Evolutionary conservation across 768 basidiomycete genomes (phyloP), one percentile per base, ranked within the genome.

Genomic region (Symmetrospora coprosmae): DNA sequence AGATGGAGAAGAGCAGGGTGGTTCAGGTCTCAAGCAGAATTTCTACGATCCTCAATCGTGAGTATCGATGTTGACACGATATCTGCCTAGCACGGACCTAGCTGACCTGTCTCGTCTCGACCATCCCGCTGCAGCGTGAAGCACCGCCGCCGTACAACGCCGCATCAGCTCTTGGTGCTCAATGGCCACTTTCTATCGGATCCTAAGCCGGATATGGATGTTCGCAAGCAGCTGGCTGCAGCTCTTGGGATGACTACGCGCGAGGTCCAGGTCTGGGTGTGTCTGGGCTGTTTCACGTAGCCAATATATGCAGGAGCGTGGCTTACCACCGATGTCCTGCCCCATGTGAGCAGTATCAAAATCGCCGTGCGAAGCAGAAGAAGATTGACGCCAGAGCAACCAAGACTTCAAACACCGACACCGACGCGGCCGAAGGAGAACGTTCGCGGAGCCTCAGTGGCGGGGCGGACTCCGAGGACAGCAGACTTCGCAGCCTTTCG

Each of bases 161-260:
- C 82, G 33, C 77, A 81, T 21, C 92, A 97, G 75, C 82, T 94
- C 69, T 83, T 83, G 73, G 80, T 87, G 66, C 81, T 97, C 66
- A 90, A 96, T 72, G 77, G 79, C 61, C 78, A 89, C 66, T 97
- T 92, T 73, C 81, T 80, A 67, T 77, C 79, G 66, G 88, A 89
- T 74, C 87, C 87, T 58, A 97, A 97, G 72, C 92, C 92, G 16
- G 90, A 89, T 72, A 73, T 72, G 48, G 62, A 78, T 5, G 75
- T 85, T 35, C 79, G 92, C 67, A 87, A 86, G 72, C 77, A 80
- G 65, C 80, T 97, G 51, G 84, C 89, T 0, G 74, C 77, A 9
- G 78, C 88, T 74, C 81, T 96, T 60, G 83, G 82, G 63, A 97
- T 97, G 92, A 85, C 86, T 9, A 81, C 87, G 21, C 77, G 92